Base-by-base conservation (phyloP, 257 asterid species). In the Solanum clarkiae region DNA sequence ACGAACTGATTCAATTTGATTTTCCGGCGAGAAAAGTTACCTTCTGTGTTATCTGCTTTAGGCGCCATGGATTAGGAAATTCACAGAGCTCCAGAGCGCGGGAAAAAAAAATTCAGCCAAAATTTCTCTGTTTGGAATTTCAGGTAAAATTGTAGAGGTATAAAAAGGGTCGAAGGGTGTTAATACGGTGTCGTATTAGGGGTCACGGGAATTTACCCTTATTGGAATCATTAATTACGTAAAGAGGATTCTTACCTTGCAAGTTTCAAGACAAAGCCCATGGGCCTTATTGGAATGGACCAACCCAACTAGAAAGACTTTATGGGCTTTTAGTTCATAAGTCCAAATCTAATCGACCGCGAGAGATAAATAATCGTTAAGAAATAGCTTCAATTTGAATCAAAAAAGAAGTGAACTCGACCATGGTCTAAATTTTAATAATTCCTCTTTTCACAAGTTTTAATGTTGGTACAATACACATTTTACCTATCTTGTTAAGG, bases 21-120 rank as follows among this genome's bases (percentile, higher is more conserved):
- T 40, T 17, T 18, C 14, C 24, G 24, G 47, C 74, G 51, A 68
- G n/a, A 68, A 0, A 17, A 70, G 32, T 42, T 70, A 93, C 98
- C 98, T 92, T 95, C 98, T 22, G 98, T 84, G 88, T 90, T 92
- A 75, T 95, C 99, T 24, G 95, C 45, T 89, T 94, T 95, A 16
- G 99, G 99, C 86, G 99, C 95, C 98, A 95, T 95, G 8, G 91
- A 22, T 88, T 51, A 26, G 57, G 32, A 24, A 74, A 45, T 74
- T 74, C n/a, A 8, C 62, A 51, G 82, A 72, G 56, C 36, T 40
- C 14, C 24, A 65, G 5, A 72, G 84, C 84, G 93, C 93, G 93
- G 92, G 93, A 91, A 88, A 89, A 88, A 88, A 63, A 24, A 3
- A 40, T 72, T 88, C 16, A 57, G 60, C 29, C 7, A 36, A 7